phyloP scores from a whole-genome alignment of 768 basidiomycete species.

The Mycena amicta region DNA sequence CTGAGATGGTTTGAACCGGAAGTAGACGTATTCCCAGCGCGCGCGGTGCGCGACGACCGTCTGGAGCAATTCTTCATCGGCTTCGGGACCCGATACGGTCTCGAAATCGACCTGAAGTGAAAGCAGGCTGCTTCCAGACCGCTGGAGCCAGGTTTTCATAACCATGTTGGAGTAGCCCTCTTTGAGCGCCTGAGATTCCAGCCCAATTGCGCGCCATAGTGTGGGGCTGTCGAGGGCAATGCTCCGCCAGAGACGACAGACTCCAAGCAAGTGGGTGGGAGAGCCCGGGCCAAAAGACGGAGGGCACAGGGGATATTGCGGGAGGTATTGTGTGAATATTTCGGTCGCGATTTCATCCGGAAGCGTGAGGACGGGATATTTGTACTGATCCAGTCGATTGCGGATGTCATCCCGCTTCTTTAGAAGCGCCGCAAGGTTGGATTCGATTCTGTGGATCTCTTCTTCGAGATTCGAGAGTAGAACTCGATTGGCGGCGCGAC shows the following conservation, averaged over 20 bases:
- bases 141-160: background rate
- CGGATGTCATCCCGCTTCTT: background rate
- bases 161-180: background rate
- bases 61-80: background rate
- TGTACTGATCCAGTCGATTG: background rate
- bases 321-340: conserved; percentile 1
- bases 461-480: background rate
- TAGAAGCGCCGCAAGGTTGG: background rate
- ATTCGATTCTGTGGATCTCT: background rate
- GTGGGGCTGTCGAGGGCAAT: background rate
- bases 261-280: background rate
- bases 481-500: background rate
- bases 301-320: background rate
- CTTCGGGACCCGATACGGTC: background rate
- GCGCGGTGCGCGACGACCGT: background rate
- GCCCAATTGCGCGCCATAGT: background rate
- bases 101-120: background rate
- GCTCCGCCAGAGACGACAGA: conserved; percentile 2
- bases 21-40: background rate
- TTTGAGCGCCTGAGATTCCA: background rate
- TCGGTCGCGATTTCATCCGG: background rate
- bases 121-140: background rate
- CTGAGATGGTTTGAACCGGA: background rate
- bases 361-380: background rate
- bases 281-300: background rate